Percentiles rank a stretch among this genome's conserved stretches.
phyloP scores from a whole-genome alignment of 208 protist genomes.

The Leishmania arabica region DNA sequence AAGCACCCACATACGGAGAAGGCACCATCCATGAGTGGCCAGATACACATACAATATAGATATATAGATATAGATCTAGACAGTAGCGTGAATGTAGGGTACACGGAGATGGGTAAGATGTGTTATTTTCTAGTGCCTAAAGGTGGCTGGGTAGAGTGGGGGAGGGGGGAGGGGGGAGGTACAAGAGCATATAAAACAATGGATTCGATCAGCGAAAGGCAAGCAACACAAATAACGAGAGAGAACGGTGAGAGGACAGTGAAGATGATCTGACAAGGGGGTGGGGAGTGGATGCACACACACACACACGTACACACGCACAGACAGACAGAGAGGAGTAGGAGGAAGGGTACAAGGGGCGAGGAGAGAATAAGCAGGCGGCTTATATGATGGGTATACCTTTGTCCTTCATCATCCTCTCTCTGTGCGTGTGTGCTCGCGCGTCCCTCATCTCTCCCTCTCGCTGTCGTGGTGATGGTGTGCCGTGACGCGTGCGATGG shows the following conservation, averaged over 20 bases:
- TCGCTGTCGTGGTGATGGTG: background rate
- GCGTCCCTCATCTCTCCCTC: background rate
- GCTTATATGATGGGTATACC: background rate
- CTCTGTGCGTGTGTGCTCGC: too few species aligned
- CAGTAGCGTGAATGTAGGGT: background rate
- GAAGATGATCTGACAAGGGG: background rate
- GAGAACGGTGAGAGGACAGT: background rate
- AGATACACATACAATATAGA: background rate
- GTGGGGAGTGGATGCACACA: background rate
- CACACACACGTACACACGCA: background rate
- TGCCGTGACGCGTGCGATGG: background rate
- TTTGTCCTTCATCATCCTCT: background rate
- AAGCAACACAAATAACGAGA: conserved; percentile 18
- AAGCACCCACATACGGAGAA: background rate
- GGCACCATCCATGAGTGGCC: background rate
- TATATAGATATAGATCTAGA: too few species aligned
- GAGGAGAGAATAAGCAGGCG: background rate
- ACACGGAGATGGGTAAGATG: background rate
- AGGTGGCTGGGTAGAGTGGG: background rate
- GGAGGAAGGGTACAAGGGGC: background rate
- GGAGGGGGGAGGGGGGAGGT: background rate
- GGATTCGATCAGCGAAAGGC: background rate
- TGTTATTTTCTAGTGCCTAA: background rate
- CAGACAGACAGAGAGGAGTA: background rate
- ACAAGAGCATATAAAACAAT: background rate